Evolutionary conservation across 2,329 filamentous ascomycete genomes (phyloP), one percentile per base, ranked within the genome.

Genomic region (Exophiala viscosa): DNA sequence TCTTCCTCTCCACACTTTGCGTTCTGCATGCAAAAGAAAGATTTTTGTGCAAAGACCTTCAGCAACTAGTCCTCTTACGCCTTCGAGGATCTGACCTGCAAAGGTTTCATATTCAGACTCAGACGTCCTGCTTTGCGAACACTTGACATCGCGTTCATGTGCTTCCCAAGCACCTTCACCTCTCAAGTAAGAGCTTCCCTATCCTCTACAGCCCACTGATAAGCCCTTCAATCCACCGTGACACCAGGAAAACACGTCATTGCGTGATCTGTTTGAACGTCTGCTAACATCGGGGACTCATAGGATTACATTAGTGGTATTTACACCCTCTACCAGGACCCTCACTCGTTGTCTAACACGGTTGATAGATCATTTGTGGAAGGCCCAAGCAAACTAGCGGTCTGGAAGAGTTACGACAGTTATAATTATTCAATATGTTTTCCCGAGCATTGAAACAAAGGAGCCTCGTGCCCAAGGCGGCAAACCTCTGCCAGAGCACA

Each of bases 121-220:
- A 39, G 17, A 36, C 48, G 40, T n/a, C 17, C 45, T 54, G 51
- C 45, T 45, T 48, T n/a, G 32, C 15, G 48, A 48, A 53, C 38
- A 46, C 17, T 38, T 17, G 44, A 41, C 46, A 55, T 60, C 58
- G 58, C 58, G 58, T 60, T 59, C 87, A 85, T 86, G 86, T 86
- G 79, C 85, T 85, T 81, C 80, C 82, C 76, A 52, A 89, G 87
- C 74, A 81, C 86, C 73, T 91, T 90, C 79, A 91, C 87, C 77
- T 91, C 87, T 76, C 87, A 91, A 84, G 87, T 89, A 85, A 59
- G 79, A 72, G 45, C 28, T 48, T 52, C 32, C 35, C 45, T 14
- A 41, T 48, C 64, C 40, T 50, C 44, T 40, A 54, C 54, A 20
- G 42, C 51, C 55, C 48, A 54, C 54, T 56, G 54, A 54, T 52